Evolutionary conservation across 768 basidiomycete genomes (phyloP).

Genomic region (Phanerochaete sordida): DNA sequence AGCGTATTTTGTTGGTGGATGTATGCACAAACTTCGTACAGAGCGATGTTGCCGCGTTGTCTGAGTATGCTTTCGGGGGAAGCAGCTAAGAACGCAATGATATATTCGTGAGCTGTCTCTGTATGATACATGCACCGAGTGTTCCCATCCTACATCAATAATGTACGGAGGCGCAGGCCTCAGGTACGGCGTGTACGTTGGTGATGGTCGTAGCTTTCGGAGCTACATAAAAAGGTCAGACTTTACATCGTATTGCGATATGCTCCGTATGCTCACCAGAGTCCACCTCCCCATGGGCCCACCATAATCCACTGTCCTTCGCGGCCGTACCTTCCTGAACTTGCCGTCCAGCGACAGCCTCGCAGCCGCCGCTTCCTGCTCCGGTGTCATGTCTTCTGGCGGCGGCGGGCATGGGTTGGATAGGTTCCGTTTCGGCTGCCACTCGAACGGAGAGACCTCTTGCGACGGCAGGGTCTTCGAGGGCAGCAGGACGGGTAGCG

Average conservation of each 20-base stretch:
- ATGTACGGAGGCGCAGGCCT: conserved; percentile 86
- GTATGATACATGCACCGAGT: conserved; percentile 13
- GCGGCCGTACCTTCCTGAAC: conserved; percentile 87
- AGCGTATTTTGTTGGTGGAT: conserved; percentile 97
- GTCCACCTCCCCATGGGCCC: conserved; percentile 86
- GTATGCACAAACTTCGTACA: conserved; percentile 98
- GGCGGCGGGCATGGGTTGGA: conserved; percentile 67
- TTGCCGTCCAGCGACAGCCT: conserved; percentile 76
- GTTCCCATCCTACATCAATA: conserved; percentile 64
- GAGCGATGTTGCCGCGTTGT: conserved; percentile 88
- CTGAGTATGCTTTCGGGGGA: conserved; percentile 88
- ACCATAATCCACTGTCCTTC: conserved; percentile 93
- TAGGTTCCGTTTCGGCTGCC: conserved; percentile 71
- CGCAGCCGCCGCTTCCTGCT: conserved; percentile 75
- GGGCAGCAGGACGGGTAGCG: conserved; percentile 57
- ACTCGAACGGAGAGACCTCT: conserved; percentile 49
- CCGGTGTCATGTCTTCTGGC: conserved; percentile 74
- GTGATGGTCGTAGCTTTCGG: conserved; percentile 75
- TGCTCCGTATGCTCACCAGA: conserved; percentile 49
- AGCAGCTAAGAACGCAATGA: conserved; percentile 59
- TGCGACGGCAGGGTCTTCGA: conserved; percentile 32
- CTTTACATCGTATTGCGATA: background rate
- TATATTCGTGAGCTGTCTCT: conserved; percentile 21
- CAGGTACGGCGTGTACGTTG: conserved; percentile 70
- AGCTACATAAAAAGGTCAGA: conserved; percentile 36